phyloP scores from a whole-genome alignment of 75 land plant genomes.

The Azolla pinnata region DNA sequence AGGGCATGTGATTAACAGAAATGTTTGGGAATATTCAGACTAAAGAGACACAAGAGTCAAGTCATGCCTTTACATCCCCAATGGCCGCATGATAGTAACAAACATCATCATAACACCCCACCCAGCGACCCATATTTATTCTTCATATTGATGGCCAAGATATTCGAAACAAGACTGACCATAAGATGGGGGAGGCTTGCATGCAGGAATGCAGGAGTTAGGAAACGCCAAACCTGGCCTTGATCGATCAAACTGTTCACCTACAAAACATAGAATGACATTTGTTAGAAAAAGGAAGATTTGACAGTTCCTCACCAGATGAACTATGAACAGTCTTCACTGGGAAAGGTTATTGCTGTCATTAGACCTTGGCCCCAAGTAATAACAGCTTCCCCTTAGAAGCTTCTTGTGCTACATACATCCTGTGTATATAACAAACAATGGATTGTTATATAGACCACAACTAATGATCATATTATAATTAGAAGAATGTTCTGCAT shows the following conservation, averaged over 20 bases:
- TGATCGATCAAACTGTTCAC: slow-evolving; percentile 57
- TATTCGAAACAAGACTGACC: slow-evolving; percentile 50
- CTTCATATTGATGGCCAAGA: too few species aligned
- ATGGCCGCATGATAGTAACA: too few species aligned
- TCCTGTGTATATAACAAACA: slow-evolving; percentile 22
- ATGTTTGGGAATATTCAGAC: too few species aligned
- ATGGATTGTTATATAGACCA: not conserved
- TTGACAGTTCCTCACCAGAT: not conserved
- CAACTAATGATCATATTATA: not conserved
- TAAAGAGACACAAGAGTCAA: too few species aligned
- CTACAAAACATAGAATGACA: slow-evolving; percentile 21
- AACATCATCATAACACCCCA: too few species aligned
- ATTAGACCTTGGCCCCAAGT: slow-evolving; percentile 79
- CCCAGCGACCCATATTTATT: too few species aligned
- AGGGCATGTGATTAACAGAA: too few species aligned
- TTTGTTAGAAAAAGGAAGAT: not conserved
- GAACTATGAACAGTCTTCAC: not conserved
- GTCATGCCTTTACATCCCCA: too few species aligned
- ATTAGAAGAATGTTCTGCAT: too few species aligned
- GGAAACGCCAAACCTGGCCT: slow-evolving; percentile 87
- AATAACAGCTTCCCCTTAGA: slow-evolving; percentile 49
- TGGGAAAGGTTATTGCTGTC: not conserved
- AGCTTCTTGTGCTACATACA: slow-evolving; percentile 45
- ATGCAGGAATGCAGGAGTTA: slow-evolving; percentile 69
- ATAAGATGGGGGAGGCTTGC: slow-evolving; percentile 65